Evolutionary conservation across 2,329 filamentous ascomycete genomes (phyloP), one percentile per base, ranked within the genome.

Genomic region (Diaporthe caulivora): DNA sequence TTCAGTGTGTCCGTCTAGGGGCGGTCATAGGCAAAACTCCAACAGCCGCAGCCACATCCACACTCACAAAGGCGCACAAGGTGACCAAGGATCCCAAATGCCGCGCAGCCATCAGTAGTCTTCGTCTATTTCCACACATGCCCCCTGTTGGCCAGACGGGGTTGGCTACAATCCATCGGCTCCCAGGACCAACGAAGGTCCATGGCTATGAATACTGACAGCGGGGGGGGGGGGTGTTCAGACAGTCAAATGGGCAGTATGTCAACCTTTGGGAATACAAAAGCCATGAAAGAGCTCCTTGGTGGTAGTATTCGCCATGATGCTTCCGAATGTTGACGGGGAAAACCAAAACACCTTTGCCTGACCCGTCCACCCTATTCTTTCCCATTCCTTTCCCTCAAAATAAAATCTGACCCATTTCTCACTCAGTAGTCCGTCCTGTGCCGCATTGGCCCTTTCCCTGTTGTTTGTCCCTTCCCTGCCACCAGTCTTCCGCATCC

Each of bases 271-370:
- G 44, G 44, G 44, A 42, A 65, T 67, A 72, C 64, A 70, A 74
- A 74, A 72, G 62, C 70, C 70, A 55, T 62, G 40, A 29, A 24
- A 57, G 40, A 53, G 60, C 55, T 57, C 70, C 70, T 70, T 74
- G 73, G 69, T 62, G 29, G 9, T 71, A 73, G 60, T 44, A 68
- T 57, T 44, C 49, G 44, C 69, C 44, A 65, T 44, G 62, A 57
- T 74, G 70, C 64, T 74, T 70, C 62, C 62, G 62, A 60, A 67
- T 71, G 68, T 53, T 69, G 62, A n/a, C 31, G 44, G 62, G 21
- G 47, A 67, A 65, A 67, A 53, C 62, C 62, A 67, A 67, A 67
- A 67, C 62, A 67, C 62, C 62, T 67, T 67, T 53, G 62, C 62
- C 47, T 67, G 31, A 53, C 29, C 34, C 49, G 40, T 10, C 53